A percentile compares a stretch with the other conserved stretches of the same genome.
phyloP scores from a whole-genome alignment of 768 basidiomycete genomes.

The Mycena latifolia region DNA sequence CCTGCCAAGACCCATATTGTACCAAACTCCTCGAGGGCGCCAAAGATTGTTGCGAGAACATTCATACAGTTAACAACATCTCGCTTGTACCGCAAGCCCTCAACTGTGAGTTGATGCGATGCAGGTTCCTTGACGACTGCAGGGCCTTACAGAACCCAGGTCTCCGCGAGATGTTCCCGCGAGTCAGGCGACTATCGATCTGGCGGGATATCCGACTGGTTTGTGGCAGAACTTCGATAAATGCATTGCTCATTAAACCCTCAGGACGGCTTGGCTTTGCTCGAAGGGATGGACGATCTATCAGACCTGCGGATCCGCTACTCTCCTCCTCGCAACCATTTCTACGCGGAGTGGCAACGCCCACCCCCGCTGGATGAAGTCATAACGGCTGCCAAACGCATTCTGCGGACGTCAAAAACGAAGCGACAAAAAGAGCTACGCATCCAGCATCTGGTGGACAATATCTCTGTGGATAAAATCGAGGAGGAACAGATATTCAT shows the following conservation, averaged over 20 bases:
- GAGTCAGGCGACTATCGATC: background rate
- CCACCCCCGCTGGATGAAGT: background rate
- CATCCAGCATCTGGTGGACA: background rate
- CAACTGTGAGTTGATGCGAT: background rate
- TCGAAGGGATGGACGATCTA: conserved; percentile 18
- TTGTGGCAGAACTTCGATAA: background rate
- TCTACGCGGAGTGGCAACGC: no score
- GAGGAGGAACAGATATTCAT: no score
- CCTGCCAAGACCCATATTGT: background rate
- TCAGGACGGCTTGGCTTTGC: background rate
- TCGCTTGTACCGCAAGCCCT: background rate
- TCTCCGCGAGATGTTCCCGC: conserved; percentile 9
- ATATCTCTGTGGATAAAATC: no score
- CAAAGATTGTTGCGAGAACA: background rate
- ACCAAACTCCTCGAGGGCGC: background rate
- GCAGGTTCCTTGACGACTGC: no score
- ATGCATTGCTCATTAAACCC: background rate
- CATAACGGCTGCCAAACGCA: background rate
- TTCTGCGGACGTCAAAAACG: conserved; percentile 12
- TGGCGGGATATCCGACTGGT: background rate
- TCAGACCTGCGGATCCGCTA: conserved; percentile 10
- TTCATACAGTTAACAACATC: conserved; percentile 8
- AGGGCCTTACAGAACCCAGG: no score
- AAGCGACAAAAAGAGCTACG: conserved; percentile 1
- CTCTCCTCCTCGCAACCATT: background rate